Percentiles rank a stretch among this genome's conserved stretches.
These are phyloP conservation scores for Colletotrichum australisinense DNA, from an alignment of 2,329 filamentous ascomycete genomes.

Conservation along the genomic window DNA sequence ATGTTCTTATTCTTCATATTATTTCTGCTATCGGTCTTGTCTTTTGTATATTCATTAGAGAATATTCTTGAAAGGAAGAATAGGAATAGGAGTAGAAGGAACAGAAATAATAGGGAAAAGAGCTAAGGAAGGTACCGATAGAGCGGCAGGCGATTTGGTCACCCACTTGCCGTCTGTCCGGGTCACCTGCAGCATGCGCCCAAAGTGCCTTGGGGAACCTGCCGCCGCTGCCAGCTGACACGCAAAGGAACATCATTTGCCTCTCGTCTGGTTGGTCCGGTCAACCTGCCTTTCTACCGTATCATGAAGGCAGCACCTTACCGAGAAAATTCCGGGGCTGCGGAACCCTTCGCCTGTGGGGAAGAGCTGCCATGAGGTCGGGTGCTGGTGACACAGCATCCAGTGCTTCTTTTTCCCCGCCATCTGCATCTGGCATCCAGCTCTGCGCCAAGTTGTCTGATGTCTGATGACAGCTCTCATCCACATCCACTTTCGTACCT, in stretches of 20 bases:
- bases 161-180: not conserved
- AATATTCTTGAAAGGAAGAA: too few species aligned
- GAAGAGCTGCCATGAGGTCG: not conserved
- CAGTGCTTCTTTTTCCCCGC: not conserved
- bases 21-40: too few species aligned
- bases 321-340: slow-evolving; percentile 16
- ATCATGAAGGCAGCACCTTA: not conserved
- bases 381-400: slow-evolving; percentile 2
- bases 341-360: slow-evolving; percentile 1
- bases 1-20: too few species aligned
- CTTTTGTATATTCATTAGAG: too few species aligned
- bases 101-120: too few species aligned
- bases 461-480: not conserved
- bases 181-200: slow-evolving; percentile 16
- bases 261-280: slow-evolving; percentile 3
- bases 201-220: not conserved
- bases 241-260: slow-evolving; percentile 5
- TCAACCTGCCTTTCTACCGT: not conserved
- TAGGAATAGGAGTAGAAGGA: too few species aligned
- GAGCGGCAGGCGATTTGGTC: too few species aligned
- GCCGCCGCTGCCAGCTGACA: slow-evolving; percentile 12
- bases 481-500: not conserved
- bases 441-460: not conserved
- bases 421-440: not conserved
- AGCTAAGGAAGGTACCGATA: too few species aligned